Evolutionary conservation across 441 rosid genomes (phyloP).

Genomic region (Erodium trifolium): DNA sequence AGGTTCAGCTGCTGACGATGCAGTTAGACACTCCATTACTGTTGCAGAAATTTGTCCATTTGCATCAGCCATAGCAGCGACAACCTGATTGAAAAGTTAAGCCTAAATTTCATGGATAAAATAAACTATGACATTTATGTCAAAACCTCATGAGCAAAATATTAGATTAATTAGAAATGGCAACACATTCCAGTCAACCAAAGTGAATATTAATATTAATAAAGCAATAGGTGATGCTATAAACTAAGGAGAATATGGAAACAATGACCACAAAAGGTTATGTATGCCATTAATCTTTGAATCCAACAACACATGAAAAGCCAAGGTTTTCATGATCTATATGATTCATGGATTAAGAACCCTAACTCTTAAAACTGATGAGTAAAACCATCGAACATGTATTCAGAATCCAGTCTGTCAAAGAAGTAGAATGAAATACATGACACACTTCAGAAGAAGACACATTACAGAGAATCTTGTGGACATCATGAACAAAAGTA

Average conservation of each 20-base stretch:
- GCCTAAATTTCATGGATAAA: conserved; percentile 20
- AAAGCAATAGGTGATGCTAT: background rate
- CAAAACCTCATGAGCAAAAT: conserved; percentile 15
- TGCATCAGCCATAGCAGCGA: conserved; percentile 99
- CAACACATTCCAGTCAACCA: background rate
- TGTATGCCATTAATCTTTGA: background rate
- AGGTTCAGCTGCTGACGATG: conserved; percentile 98
- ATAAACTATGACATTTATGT: background rate
- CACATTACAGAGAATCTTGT: background rate
- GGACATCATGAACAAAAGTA: background rate
- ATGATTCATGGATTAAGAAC: background rate
- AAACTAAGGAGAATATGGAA: conserved; percentile 11
- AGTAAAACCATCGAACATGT: background rate
- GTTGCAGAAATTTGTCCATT: conserved; percentile 89
- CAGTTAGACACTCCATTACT: conserved; percentile 95
- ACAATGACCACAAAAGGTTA: background rate
- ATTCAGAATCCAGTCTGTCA: background rate
- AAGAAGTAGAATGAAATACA: background rate
- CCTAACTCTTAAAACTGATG: background rate
- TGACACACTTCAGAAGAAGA: background rate
- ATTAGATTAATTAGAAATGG: background rate
- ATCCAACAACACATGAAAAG: background rate
- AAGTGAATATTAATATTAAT: background rate
- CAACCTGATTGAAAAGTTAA: conserved; percentile 47
- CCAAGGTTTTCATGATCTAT: background rate